Evolutionary conservation across 441 rosid species (phyloP).

Genomic region (Biscutella laevigata): DNA sequence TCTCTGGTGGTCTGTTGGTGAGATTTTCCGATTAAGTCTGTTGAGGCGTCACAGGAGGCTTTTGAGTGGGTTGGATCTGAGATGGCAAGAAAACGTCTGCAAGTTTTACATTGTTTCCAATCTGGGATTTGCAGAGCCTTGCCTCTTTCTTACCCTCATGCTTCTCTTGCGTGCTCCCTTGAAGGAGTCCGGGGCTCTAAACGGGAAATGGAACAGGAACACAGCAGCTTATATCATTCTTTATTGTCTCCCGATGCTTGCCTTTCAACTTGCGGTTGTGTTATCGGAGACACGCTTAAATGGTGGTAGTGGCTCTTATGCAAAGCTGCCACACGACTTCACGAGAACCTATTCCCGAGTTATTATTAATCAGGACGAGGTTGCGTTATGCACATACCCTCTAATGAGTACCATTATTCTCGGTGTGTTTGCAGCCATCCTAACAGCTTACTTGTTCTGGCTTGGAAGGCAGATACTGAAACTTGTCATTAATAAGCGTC

Average conservation of each 20-base stretch:
- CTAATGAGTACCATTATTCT: constrained; percentile 72
- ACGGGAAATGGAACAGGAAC: constrained; percentile 67
- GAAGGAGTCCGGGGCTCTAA: constrained; percentile 62
- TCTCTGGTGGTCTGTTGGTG: constrained; percentile 90
- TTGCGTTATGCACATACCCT: constrained; percentile 82
- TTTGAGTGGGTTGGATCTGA: constrained; percentile 44
- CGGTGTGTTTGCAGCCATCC: constrained; percentile 57
- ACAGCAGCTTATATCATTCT: constrained; percentile 58
- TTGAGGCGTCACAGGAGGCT: constrained; percentile 49
- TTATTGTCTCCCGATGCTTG: constrained; percentile 66
- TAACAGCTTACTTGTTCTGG: constrained; percentile 74
- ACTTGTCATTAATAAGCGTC: constrained; percentile 80
- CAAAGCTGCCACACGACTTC: constrained; percentile 53
- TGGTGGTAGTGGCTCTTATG: constrained; percentile 41
- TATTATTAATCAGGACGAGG: constrained; percentile 25
- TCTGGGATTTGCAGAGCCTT: constrained; percentile 96
- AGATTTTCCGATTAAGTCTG: constrained; percentile 62
- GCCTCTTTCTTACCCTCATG: constrained; percentile 73
- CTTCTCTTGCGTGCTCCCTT: constrained; percentile 92
- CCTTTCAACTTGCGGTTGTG: constrained; percentile 68
- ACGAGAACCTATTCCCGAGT: constrained; percentile 41
- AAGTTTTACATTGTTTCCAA: constrained; percentile 82
- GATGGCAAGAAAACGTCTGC: constrained; percentile 91
- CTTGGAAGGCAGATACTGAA: constrained; percentile 81
- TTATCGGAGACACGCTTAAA: constrained; percentile 52